A percentile compares a stretch with the other conserved stretches of the same genome.
phyloP scores from a whole-genome alignment of 2,329 filamentous ascomycete species.

The Colletotrichum cuscutae region DNA sequence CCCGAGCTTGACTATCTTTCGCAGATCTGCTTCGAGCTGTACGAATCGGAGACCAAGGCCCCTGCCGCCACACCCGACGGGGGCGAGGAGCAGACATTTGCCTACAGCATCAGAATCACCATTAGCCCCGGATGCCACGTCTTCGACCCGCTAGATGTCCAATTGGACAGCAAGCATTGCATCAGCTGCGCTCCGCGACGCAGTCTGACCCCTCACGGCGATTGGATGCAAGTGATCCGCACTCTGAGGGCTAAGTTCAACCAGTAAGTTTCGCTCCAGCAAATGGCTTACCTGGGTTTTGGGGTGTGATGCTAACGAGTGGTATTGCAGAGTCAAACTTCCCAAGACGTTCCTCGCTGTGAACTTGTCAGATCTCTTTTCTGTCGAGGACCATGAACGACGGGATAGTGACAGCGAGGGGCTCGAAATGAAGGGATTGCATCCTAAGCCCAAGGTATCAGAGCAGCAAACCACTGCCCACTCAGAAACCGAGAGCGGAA shows the following conservation, averaged over 20 bases:
- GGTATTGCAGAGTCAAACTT: slow-evolving; percentile 65
- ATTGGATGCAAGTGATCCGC: slow-evolving; percentile 98
- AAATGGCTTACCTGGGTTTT: not conserved
- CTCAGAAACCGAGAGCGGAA: slow-evolving; percentile 2
- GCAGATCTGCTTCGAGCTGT: slow-evolving; percentile 97
- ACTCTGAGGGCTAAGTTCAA: slow-evolving; percentile 95
- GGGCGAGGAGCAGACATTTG: slow-evolving; percentile 77
- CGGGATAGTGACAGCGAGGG: slow-evolving; percentile 58
- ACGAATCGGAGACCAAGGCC: slow-evolving; percentile 86
- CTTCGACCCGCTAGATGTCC: slow-evolving; percentile 94
- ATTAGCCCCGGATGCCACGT: slow-evolving; percentile 97
- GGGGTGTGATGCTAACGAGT: slow-evolving; percentile 15
- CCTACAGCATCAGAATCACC: slow-evolving; percentile 95
- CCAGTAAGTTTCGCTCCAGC: slow-evolving; percentile 70
- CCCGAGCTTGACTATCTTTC: slow-evolving; percentile 97
- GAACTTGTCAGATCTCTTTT: slow-evolving; percentile 71
- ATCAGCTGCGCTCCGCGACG: slow-evolving; percentile 94
- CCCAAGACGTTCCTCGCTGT: slow-evolving; percentile 74
- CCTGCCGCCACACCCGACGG: slow-evolving; percentile 52
- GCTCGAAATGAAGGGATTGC: slow-evolving; percentile 58
- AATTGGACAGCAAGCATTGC: slow-evolving; percentile 94
- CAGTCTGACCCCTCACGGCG: slow-evolving; percentile 87
- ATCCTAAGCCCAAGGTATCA: slow-evolving; percentile 38
- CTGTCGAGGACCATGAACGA: slow-evolving; percentile 66
- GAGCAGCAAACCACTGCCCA: not conserved